These are phyloP conservation scores for Papiliotrema flavescens DNA, from an alignment of 1,284 basidiomycete genomes.

Conservation along the genomic window DNA sequence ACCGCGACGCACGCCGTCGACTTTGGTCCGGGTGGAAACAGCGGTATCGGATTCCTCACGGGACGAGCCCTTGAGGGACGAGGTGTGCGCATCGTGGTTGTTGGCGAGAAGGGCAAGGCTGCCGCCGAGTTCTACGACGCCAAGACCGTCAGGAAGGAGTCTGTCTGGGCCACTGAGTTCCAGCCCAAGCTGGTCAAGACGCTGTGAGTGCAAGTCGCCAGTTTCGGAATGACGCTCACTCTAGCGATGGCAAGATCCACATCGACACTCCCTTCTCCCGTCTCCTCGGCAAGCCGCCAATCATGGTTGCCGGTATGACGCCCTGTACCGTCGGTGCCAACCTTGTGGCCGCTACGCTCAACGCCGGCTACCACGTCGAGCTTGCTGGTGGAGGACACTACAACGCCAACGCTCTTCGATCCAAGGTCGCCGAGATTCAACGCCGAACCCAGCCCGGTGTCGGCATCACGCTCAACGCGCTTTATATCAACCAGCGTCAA, in stretches of 20 bases:
- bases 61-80: constrained; percentile 87
- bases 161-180: constrained; percentile 88
- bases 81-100: constrained; percentile 81
- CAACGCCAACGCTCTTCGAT: constrained; percentile 78
- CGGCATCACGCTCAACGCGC: constrained; percentile 87
- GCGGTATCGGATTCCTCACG: constrained; percentile 88
- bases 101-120: constrained; percentile 79
- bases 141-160: constrained; percentile 66
- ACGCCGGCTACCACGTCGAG: constrained; percentile 94
- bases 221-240: neutral
- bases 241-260: constrained; percentile 80
- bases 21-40: constrained; percentile 91
- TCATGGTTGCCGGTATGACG: constrained; percentile 99
- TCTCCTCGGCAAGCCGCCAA: constrained; percentile 87
- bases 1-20: constrained; percentile 91
- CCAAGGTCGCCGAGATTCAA: constrained; percentile 87
- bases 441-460: constrained; percentile 75
- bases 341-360: constrained; percentile 85
- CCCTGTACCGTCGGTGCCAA: constrained; percentile 89
- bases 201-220: constrained; percentile 55
- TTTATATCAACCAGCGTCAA: constrained; percentile 98
- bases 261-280: constrained; percentile 96
- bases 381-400: constrained; percentile 98
- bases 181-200: constrained; percentile 83
- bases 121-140: constrained; percentile 79